Evolutionary conservation across 495 filamentous ascomycete genomes (phyloP), one percentile per base, ranked within the genome.

Genomic region (Lentithecium fluviatile): DNA sequence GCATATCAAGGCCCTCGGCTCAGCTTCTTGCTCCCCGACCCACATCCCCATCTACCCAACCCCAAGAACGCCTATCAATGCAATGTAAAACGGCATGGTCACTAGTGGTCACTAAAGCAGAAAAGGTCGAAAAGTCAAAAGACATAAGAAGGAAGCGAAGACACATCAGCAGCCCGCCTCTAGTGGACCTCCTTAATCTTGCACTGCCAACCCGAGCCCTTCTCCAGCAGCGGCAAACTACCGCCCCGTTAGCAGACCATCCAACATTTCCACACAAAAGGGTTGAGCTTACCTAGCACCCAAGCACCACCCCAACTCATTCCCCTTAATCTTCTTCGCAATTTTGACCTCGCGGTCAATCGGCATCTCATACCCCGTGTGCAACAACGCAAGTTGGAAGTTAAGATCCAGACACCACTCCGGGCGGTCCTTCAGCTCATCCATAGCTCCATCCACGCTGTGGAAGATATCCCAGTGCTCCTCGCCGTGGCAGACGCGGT

Each of bases 281-380:
- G 34, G 38, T 36, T 36, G 50, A 67, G 62, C 83, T 76, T 81
- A 92, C 90, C 90, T 97, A 59, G 94, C 94, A 68, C 94, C 94
- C 73, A 98, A 78, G 77, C 92, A 97, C 94, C 94, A 98, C 48
- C 94, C 94, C 57, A 98, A 76, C 80, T 98, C 95, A 74, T 96
- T 96, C 34, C 85, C 85, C 79, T 93, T 93, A 67, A 97, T 94
- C 82, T 96, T 93, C 88, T 98, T 97, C 26, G 94, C 94, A 66
- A 96, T 95, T 80, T 88, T 90, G 53, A 98, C 91, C 76, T 97
- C 93, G 20, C 94, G 83, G 58, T 94, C 89, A 68, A 97, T 81
- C 5, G 92, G 92, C 91, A 98, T 97, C 65, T 96, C 94, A 73
- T 98, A 98, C 19, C 94, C 94, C 0, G 91, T 97, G 73, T 97